Base-by-base conservation (phyloP, 1,284 basidiomycete genomes). In the Malassezia dermatis region DNA sequence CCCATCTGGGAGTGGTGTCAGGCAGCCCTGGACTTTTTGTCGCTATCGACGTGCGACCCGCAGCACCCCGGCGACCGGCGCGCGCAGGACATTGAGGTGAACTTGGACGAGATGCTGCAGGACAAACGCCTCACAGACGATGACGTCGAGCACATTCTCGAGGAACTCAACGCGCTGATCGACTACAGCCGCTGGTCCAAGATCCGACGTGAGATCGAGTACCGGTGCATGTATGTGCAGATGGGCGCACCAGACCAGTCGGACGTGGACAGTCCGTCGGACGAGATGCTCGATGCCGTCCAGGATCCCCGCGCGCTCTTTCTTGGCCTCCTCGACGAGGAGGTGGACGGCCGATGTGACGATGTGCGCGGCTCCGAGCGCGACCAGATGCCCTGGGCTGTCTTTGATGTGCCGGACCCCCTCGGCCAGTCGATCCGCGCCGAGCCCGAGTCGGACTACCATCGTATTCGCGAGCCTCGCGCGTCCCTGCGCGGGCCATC, bases 121-220 rank as follows among this genome's bases (percentile, higher is more conserved):
- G 71, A 74, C 44, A 55, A 62, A n/a, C 56, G 68, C 3, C 54
- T 74, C n/a, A 63, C 51, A 23, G 60, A 64, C 15, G 45, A 58
- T 13, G 71, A 74, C 28, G 65, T 69, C 19, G 56, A 64, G 26
- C 56, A 54, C 47, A 66, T 74, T 45, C 28, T 74, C 1, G 48
- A 26, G 13, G 71, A 74, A 45, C 48, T 63, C 2, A 63, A 71
- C 45, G 50, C 56, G n/a, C 39, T 74, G 24, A 60, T 57, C 8
- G 17, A 39, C 17, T 74, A 62, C 52, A 53, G 60, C 27, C 63
- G 64, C 51, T 74, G 70, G 70, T 58, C 37, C 24, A 74, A 74
- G 58, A 67, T 74, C 47, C 62, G 70, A 17, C 69, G 65, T 63
- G 71, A 72, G 55, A 59, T 74, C 4, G 65, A 72, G 42, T 54